Evolutionary conservation across 2,329 filamentous ascomycete species (phyloP).

Genomic region (Fusarium sp.): DNA sequence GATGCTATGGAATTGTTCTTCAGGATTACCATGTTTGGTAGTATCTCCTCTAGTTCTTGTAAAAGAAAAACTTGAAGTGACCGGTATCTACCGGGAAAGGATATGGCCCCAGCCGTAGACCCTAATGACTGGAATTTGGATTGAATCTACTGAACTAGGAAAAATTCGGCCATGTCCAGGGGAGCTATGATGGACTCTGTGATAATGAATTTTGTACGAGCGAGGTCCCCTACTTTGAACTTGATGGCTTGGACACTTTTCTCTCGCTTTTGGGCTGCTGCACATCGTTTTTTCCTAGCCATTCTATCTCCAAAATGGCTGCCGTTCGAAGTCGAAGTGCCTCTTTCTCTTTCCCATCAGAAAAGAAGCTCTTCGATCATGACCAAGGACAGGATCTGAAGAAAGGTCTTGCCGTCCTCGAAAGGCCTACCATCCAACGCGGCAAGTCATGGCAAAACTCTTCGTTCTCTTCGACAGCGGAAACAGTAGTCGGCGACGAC

Average conservation of each 20-base stretch:
- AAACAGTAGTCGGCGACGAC: conserved; percentile 16
- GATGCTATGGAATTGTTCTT: conserved; percentile 21
- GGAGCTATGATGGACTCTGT: neutral
- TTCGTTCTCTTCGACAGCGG: conserved; percentile 28
- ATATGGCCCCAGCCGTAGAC: neutral
- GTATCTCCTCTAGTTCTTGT: neutral
- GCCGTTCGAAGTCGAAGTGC: neutral
- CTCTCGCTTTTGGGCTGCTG: neutral
- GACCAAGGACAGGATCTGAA: neutral
- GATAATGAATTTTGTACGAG: neutral
- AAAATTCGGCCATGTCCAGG: no score
- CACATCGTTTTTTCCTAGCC: neutral
- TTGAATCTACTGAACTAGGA: neutral
- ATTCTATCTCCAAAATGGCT: conserved; percentile 2
- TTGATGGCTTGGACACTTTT: neutral
- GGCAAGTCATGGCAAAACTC: conserved; percentile 11
- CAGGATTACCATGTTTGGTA: neutral
- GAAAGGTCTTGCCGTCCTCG: neutral
- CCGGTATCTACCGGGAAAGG: neutral
- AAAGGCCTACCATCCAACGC: neutral
- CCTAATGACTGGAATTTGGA: conserved; percentile 14
- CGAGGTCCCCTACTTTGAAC: neutral
- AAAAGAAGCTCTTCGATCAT: neutral
- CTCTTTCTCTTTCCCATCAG: neutral
- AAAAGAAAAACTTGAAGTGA: neutral